phyloP scores from a whole-genome alignment of 345 rosid genomes.

The Eutrema japonicum region DNA sequence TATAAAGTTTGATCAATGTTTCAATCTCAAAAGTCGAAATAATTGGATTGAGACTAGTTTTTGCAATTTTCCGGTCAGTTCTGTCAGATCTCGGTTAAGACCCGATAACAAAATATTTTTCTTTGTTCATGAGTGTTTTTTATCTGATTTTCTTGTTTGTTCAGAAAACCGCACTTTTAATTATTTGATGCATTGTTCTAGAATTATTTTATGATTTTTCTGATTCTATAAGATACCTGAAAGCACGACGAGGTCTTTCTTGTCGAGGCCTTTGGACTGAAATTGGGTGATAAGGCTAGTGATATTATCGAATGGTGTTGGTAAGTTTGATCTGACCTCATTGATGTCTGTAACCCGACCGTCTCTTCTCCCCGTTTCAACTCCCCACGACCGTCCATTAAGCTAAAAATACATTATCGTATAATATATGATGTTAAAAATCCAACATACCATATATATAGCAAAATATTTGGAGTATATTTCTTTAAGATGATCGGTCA shows the following conservation, averaged over 20 bases:
- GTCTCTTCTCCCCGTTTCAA: constrained; percentile 76
- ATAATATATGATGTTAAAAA: not conserved
- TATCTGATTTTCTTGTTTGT: not conserved
- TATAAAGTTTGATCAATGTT: not conserved
- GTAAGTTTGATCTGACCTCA: constrained; percentile 44
- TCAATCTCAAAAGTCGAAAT: not conserved
- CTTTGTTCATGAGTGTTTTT: not conserved
- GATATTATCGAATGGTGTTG: constrained; percentile 50
- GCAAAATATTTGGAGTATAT: no score
- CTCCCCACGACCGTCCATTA: constrained; percentile 50
- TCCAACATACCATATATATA: not conserved
- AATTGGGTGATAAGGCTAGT: constrained; percentile 45
- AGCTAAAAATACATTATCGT: constrained; percentile 33
- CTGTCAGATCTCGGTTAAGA: not conserved
- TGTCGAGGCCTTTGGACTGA: constrained; percentile 46
- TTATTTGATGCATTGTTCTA: not conserved
- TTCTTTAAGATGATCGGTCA: not conserved
- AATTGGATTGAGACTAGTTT: not conserved
- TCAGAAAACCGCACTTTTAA: not conserved
- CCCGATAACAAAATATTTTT: not conserved
- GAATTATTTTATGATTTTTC: not conserved
- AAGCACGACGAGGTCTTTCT: constrained; percentile 61
- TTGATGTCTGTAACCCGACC: constrained; percentile 51
- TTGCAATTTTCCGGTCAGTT: not conserved
- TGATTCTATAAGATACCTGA: constrained; percentile 48